Conservation (phyloP, 1,284 basidiomycete genomes). For the Phylloporus gajari region DNA sequence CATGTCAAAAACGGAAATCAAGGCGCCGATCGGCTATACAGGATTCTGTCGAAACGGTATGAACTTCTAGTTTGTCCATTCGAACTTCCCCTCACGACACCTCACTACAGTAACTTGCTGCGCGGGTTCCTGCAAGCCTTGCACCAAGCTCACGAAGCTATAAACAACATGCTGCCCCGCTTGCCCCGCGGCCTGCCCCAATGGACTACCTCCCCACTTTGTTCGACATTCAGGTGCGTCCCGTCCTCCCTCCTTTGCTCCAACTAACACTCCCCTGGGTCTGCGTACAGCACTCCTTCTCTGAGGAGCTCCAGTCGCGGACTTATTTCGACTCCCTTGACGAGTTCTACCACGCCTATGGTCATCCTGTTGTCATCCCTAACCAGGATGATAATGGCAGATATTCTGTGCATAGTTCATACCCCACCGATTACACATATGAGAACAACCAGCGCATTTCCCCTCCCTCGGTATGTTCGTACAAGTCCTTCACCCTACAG, state of each 20-base stretch:
- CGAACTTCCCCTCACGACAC: not conserved
- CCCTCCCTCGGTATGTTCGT: conserved; percentile 14
- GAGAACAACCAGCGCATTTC: not conserved
- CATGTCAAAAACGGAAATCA: not conserved
- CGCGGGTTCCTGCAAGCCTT: not conserved
- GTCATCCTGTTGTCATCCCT: conserved; percentile 46
- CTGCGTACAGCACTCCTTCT: conserved; percentile 44
- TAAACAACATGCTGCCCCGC: conserved; percentile 32
- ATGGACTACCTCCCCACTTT: conserved; percentile 25
- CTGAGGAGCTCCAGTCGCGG: conserved; percentile 48
- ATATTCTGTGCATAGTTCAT: conserved; percentile 20
- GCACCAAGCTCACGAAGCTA: conserved; percentile 41
- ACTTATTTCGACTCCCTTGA: conserved; percentile 42
- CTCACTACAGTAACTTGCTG: not conserved
- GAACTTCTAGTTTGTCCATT: not conserved
- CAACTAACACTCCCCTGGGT: conserved; percentile 22
- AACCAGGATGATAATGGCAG: conserved; percentile 29
- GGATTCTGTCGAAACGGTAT: not conserved
- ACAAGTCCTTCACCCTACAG: conserved; percentile 45
- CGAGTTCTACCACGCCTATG: conserved; percentile 46
- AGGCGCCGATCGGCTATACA: conserved; percentile 1
- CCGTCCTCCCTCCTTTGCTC: not conserved
- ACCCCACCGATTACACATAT: conserved; percentile 1
- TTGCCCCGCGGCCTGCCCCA: conserved; percentile 10
- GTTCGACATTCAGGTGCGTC: conserved; percentile 39